Evolutionary conservation across 2,329 filamentous ascomycete species (phyloP), one percentile per base, ranked within the genome.

Genomic region (Cryphonectria carpinicola): DNA sequence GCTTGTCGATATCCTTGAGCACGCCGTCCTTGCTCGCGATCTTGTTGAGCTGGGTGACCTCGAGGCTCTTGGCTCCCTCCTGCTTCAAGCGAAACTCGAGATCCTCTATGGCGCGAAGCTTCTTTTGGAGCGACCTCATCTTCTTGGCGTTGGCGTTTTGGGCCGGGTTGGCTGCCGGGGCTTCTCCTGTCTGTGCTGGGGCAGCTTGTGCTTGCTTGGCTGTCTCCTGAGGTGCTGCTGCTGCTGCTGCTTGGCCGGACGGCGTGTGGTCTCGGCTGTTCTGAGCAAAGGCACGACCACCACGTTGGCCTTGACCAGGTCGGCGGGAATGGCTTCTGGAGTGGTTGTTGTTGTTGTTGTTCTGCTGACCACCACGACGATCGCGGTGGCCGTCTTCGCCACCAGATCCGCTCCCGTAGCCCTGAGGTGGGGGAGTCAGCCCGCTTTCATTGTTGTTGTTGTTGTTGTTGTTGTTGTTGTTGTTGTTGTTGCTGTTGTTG

Each of bases 31-130:
- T 97, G 32, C 94, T 98, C 69, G 89, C 88, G 76, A 99, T 99
- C 88, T 99, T 99, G 87, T 97, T 97, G 82, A 99, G 90, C 84
- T 99, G 96, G 43, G 96, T 99, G 78, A 98, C 95, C 84, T 99
- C 96, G 72, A 99, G 84, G 86, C 98, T 98, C 86, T 99, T 95
- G 46, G 92, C 91, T 3, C 95, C 96, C 43, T 68, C 61, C 43
- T 65, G 63, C 41, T 65, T 65, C 75, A 95, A 90, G 70, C 96
- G 90, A 95, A 98, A 98, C 86, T 98, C 97, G 73, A 99, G 84
- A 80, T 99, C 96, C 79, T 99, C 96, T 78, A 99, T 99, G 14
- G 96, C 96, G 28, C 96, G 90, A 73, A 99, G 92, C 88, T 99
- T 99, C 89, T 99, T 99, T 80, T 97, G 87, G 73, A 99, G 86